Base-by-base conservation (phyloP, 495 filamentous ascomycete genomes). In the Diplogelasinospora grovesii region DNA sequence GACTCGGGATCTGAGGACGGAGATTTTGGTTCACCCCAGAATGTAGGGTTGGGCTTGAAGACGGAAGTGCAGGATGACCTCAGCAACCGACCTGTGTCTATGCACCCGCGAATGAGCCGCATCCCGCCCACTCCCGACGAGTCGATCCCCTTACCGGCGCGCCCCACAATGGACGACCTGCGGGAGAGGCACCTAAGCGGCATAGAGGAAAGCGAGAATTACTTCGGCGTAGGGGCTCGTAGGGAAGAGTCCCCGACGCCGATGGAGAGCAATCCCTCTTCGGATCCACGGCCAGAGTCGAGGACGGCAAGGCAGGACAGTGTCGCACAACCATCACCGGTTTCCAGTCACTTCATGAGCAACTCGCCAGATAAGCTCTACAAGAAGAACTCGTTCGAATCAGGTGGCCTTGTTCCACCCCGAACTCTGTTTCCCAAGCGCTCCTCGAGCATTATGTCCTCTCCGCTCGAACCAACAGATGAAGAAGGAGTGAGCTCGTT, bases 81-180 rank as follows among this genome's bases (percentile, higher is more conserved):
- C 22, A 30, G 43, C 40, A 41, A 63, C 44, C 75, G 85, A 35
- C 84, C 83, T 1, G 68, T 77, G 28, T 89, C 85, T 8, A 75
- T 84, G 59, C 77, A 89, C 52, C 83, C 84, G 27, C 74, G 78
- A 13, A 72, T 89, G 59, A 86, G 84, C 54, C 72, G 70, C 11
- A 63, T 84, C 28, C 73, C 75, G 13, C 65, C 73, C 11, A 68
- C 71, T 0, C 71, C 71, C 13, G 71, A 76, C 31, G 64, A 74
- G 18, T 57, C 60, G 30, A 48, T 65, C 19, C 66, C 65, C 2
- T n/a, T 67, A n/a, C 65, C 64, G 2, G 49, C 58, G 3, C 56
- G 54, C 14, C 55, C 62, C 1, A 66, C 59, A 25, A 16, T 54
- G 20, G 59, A 65, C 18, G 36, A 46, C 3, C 28, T 49, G 15